Evolutionary conservation across 2,329 filamentous ascomycete species (phyloP), one percentile per base, ranked within the genome.

Genomic region (Diaporthe longicolla): DNA sequence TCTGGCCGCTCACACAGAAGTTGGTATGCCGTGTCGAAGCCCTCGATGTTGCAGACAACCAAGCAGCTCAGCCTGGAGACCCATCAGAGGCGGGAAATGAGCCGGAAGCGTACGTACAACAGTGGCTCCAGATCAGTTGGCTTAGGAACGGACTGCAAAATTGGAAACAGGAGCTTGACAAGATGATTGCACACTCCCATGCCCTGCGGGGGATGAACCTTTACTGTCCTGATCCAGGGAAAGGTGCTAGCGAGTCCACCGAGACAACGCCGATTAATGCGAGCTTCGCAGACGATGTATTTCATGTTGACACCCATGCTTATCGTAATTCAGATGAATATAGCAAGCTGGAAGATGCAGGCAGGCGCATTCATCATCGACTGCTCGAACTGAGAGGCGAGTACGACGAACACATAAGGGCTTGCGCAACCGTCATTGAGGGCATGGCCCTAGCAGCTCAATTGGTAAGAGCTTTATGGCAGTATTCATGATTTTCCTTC

Each of bases 381-480:
- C 32, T 78, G 0, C 24, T 45, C 2, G 72, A 76, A 13, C 75
- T 77, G 21, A 43, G 72, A 24, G 37, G 15, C 3, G 76, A 77
- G n/a, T 78, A 77, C 43, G 72, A 77, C 13, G 65, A 70, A 37
- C 72, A 74, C 54, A 74, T 77, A 19, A 35, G 72, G 35, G 72
- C 73, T 43, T 77, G 73, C 21, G 61, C 69, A 5, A 77, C 75
- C 73, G 63, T 74, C 19, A 69, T 78, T 9, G 74, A 77, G 21
- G 77, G 76, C 0, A 75, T 77, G 70, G 32, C 74, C 9, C 52
- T 78, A 10, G 73, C 74, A 2, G 73, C 76, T 0, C 76, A 77
- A 24, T 61, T 77, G 57, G 76, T 77, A 59, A 70, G 75, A 29
- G 2, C 70, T 4, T 3, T 17, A n/a, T 11, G 29, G 6, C 15